Evolutionary conservation across 768 basidiomycete species (phyloP).

Genomic region (Pleurotus djamor): DNA sequence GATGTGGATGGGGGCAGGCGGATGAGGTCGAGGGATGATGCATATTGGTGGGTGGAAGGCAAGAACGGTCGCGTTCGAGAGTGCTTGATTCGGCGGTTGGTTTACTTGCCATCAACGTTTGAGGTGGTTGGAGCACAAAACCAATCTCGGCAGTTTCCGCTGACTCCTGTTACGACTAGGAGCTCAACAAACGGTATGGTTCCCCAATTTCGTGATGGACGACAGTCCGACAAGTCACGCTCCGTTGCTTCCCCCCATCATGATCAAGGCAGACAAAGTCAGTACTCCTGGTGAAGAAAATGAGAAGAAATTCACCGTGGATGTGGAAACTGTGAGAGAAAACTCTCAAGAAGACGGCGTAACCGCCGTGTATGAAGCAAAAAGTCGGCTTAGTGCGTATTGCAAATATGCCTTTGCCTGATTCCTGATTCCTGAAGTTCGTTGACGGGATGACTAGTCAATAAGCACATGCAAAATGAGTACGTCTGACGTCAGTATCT

Average conservation of each 20-base stretch:
- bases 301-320: neutral
- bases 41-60: no score
- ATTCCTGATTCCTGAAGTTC: neutral
- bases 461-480: slow-evolving; percentile 45
- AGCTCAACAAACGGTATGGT: no score
- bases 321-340: neutral
- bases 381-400: neutral
- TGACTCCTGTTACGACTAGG: no score
- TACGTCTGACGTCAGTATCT: slow-evolving; percentile 13
- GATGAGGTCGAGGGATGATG: no score
- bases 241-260: neutral
- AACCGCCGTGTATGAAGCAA: neutral
- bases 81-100: no score
- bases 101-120: no score
- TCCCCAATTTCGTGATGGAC: no score
- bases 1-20: no score
- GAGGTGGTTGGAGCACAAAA: no score
- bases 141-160: no score
- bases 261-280: neutral
- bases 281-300: neutral
- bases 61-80: no score
- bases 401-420: neutral
- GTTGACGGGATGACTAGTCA: slow-evolving; percentile 24
- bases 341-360: neutral
- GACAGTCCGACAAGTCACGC: no score